A percentile compares a stretch with the other conserved stretches of the same genome.
Conservation (phyloP, 2,329 filamentous ascomycete species). For the Trichoderma koningii region DNA sequence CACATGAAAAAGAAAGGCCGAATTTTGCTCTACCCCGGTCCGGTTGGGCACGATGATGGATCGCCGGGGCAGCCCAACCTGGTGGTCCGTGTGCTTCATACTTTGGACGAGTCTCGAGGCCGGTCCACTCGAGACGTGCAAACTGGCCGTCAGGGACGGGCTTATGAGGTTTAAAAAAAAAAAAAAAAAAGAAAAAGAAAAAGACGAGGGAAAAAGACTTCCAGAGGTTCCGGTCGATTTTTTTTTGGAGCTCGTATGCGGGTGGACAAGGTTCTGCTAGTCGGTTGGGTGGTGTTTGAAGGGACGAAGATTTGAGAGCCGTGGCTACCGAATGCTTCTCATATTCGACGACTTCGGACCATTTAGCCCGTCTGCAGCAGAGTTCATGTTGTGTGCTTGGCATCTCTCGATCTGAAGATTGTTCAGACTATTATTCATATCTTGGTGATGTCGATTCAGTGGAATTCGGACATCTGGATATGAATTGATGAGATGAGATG, state of each 20-base stretch:
- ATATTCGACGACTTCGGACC: neutral
- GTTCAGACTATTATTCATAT: neutral
- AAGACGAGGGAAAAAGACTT: neutral
- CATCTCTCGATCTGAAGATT: no score
- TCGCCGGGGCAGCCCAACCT: conserved; percentile 21
- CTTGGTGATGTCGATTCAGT: no score
- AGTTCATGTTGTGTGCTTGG: no score
- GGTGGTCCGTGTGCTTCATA: neutral
- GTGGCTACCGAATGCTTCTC: neutral
- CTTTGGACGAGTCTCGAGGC: neutral
- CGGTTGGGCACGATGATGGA: conserved; percentile 20
- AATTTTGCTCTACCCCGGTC: conserved; percentile 18
- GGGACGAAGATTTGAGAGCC: neutral
- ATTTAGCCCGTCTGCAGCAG: neutral
- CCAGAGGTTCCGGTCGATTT: neutral
- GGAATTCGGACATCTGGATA: no score
- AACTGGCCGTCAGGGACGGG: neutral
- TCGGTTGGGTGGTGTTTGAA: neutral
- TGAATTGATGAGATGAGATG: neutral
- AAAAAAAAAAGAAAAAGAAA: no score
- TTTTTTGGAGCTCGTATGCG: neutral
- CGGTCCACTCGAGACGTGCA: conserved; percentile 2
- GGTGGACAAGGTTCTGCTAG: conserved; percentile 16
- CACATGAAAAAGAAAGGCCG: conserved; percentile 4
- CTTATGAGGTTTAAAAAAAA: no score